These are phyloP conservation scores for Antitrichia curtipendula DNA, from an alignment of 225 moss, liverwort and hornwort genomes.

Conservation along the genomic window DNA sequence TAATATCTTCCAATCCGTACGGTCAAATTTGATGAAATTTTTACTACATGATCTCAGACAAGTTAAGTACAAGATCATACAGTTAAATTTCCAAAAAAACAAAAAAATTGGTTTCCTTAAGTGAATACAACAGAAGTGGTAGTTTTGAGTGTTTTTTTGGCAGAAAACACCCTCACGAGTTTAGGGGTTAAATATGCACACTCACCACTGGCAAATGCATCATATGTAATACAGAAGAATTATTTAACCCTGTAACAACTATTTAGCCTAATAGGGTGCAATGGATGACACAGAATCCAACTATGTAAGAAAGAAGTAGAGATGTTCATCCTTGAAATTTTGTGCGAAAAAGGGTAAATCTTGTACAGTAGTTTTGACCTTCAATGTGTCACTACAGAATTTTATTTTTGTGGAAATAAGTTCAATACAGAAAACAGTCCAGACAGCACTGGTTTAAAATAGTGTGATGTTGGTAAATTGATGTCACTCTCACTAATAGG, in stretches of 20 bases:
- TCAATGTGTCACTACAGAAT: too few relatives aligned
- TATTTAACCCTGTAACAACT: not conserved
- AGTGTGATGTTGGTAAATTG: not conserved
- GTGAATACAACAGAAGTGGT: too few relatives aligned
- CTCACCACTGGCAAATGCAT: not conserved
- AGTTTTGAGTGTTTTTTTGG: too few relatives aligned
- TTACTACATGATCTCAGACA: too few relatives aligned
- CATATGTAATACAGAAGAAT: not conserved
- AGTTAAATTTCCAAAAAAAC: too few relatives aligned
- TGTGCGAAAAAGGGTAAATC: not conserved
- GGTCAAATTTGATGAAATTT: too few relatives aligned
- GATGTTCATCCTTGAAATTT: not conserved
- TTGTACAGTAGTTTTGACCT: not conserved
- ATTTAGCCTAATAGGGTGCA: accelerated
- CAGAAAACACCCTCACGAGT: too few relatives aligned
- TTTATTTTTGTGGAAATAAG: not conserved
- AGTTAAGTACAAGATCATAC: too few relatives aligned
- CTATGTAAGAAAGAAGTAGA: not conserved
- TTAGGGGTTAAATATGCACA: too few relatives aligned
- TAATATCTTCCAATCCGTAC: too few relatives aligned
- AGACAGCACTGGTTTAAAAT: not conserved
- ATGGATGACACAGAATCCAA: not conserved
- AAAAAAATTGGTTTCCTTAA: too few relatives aligned
- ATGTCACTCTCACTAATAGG: not conserved
- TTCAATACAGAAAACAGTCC: not conserved